Evolutionary conservation across 2,329 filamentous ascomycete genomes (phyloP).

Genomic region (Ceratocystis destructans): DNA sequence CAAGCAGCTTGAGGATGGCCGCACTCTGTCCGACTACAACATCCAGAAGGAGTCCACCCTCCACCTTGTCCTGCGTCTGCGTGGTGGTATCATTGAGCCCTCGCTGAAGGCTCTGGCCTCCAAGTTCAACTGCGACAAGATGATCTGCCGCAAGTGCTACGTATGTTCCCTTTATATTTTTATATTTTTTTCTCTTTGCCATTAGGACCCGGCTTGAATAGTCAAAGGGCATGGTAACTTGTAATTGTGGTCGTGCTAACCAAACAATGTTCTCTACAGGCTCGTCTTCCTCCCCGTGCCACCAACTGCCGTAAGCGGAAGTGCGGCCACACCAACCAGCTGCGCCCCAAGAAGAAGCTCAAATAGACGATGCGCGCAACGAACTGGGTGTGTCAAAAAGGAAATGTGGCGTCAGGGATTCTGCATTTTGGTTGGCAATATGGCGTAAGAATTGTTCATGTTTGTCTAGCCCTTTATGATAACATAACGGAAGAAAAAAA

Average conservation of each 20-base stretch:
- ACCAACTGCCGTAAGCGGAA: slow-evolving; percentile 99
- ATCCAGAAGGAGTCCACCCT: slow-evolving; percentile 99
- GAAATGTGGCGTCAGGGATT: slow-evolving; percentile 32
- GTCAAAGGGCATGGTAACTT: neutral
- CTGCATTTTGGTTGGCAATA: slow-evolving; percentile 20
- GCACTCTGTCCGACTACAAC: slow-evolving; percentile 95
- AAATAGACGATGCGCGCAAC: slow-evolving; percentile 42
- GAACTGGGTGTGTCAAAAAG: slow-evolving; percentile 23
- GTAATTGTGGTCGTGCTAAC: neutral
- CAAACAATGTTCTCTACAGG: slow-evolving; percentile 27
- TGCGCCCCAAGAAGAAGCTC: slow-evolving; percentile 99
- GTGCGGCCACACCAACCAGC: slow-evolving; percentile 99
- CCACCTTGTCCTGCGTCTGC: slow-evolving; percentile 94
- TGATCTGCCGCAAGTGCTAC: slow-evolving; percentile 99
- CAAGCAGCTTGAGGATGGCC: slow-evolving; percentile 98
- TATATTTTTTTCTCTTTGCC: neutral
- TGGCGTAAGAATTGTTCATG: slow-evolving; percentile 18
- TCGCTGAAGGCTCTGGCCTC: slow-evolving; percentile 95
- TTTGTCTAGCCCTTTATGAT: slow-evolving; percentile 21
- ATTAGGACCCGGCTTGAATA: neutral
- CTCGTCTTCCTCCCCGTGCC: slow-evolving; percentile 88
- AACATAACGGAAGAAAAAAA: slow-evolving; percentile 22
- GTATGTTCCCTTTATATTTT: slow-evolving; percentile 44
- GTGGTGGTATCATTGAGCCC: slow-evolving; percentile 98
- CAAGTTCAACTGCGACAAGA: slow-evolving; percentile 99